Conservation (phyloP, 2,329 filamentous ascomycete species). For the Rasamsonia emersonii region DNA sequence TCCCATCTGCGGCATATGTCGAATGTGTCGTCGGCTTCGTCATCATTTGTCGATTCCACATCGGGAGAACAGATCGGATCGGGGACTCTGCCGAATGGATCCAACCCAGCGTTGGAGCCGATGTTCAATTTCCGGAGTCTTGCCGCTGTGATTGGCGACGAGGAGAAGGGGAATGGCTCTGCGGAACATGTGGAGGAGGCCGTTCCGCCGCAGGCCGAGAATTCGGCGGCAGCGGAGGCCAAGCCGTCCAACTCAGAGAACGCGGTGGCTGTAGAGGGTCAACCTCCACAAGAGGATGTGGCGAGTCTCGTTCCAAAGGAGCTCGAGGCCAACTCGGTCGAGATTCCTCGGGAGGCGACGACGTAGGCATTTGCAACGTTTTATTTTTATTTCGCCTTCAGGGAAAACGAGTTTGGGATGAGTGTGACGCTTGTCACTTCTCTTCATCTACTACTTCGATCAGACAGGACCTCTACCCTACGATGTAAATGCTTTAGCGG, state of each 20-base stretch:
- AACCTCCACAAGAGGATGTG: conserved; percentile 10
- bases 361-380: conserved; percentile 4
- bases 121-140: conserved; percentile 90
- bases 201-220: conserved; percentile 12
- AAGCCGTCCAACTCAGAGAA: conserved; percentile 11
- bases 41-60: conserved; percentile 61
- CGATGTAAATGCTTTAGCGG: no score
- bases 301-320: conserved; percentile 23
- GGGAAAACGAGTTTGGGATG: no score
- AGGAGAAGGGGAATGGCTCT: conserved; percentile 40
- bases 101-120: conserved; percentile 54
- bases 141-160: conserved; percentile 69
- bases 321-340: conserved; percentile 27
- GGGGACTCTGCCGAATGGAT: conserved; percentile 43
- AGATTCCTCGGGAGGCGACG: conserved; percentile 22
- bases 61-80: conserved; percentile 33
- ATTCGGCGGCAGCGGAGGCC: conserved; percentile 12
- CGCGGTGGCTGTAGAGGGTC: conserved; percentile 6
- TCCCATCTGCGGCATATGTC: conserved; percentile 76
- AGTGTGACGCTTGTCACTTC: no score
- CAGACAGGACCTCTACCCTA: no score
- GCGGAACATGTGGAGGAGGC: conserved; percentile 31
- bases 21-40: conserved; percentile 74
- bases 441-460: no score
- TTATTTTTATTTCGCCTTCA: no score